phyloP scores from a whole-genome alignment of 108 stramenopile species.

The Conticribra guillardii region DNA sequence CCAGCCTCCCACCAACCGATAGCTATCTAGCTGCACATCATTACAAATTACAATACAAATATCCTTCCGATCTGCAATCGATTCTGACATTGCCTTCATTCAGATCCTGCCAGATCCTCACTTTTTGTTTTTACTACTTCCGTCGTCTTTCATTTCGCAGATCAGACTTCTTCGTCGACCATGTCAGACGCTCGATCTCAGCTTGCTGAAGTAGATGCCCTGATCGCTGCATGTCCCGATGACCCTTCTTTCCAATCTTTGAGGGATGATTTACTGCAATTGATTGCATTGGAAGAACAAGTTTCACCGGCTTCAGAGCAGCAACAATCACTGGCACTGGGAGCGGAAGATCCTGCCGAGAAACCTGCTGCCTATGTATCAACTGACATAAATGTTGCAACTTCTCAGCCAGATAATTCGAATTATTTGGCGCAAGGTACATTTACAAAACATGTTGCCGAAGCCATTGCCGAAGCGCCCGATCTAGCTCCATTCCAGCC shows the following conservation, averaged over 20 bases:
- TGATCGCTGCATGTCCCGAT: slow-evolving; percentile 61
- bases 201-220: slow-evolving; percentile 65
- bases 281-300: slow-evolving; percentile 60
- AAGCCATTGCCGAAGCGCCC: slow-evolving; percentile 37
- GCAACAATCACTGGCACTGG: too few relatives aligned
- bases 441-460: slow-evolving; percentile 22
- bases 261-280: slow-evolving; percentile 75
- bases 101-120: too few relatives aligned
- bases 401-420: too few relatives aligned
- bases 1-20: too few relatives aligned
- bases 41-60: too few relatives aligned
- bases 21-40: too few relatives aligned
- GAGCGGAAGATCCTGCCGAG: background rate
- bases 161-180: too few relatives aligned
- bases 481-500: slow-evolving; percentile 47
- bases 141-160: too few relatives aligned
- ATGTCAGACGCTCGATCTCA: slow-evolving; percentile 55
- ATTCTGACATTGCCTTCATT: too few relatives aligned
- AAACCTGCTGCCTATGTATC: background rate
- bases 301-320: background rate
- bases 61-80: too few relatives aligned
- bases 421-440: slow-evolving; percentile 43
- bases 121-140: too few relatives aligned
- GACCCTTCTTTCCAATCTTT: slow-evolving; percentile 73
- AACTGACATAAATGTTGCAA: too few relatives aligned